phyloP scores from a whole-genome alignment of 257 asterid species.

The Asclepias syriaca region DNA sequence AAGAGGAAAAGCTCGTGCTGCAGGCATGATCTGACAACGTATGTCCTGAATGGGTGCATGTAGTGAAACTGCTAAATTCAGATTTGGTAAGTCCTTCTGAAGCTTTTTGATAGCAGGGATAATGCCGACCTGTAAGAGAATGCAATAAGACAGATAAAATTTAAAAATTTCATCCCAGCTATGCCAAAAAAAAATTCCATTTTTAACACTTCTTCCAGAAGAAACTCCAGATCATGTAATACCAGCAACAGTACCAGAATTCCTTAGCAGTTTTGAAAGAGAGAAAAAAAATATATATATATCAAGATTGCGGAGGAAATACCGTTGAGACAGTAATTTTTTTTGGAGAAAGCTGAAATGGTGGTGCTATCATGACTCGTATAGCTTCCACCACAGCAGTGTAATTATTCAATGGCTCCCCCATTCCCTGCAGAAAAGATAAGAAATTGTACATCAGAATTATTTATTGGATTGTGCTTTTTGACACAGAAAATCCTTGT shows the following conservation, averaged over 20 bases:
- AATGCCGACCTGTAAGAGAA: slow-evolving; percentile 69
- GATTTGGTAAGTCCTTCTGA: slow-evolving; percentile 68
- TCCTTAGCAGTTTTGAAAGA: not conserved
- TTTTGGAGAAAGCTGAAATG: slow-evolving; percentile 79
- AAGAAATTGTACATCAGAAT: slow-evolving; percentile 14
- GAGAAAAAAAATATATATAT: not conserved
- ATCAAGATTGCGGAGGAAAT: slow-evolving; percentile 10
- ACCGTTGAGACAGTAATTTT: slow-evolving; percentile 93
- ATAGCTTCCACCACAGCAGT: slow-evolving; percentile 79
- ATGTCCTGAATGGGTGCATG: slow-evolving; percentile 95
- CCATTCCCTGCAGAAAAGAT: slow-evolving; percentile 71
- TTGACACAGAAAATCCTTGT: not conserved
- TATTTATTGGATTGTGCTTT: not conserved
- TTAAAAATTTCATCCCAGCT: not conserved
- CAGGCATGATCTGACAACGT: slow-evolving; percentile 99
- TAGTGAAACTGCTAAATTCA: slow-evolving; percentile 88
- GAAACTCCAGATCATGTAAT: not conserved
- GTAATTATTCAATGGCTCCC: slow-evolving; percentile 86
- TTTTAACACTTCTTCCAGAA: not conserved
- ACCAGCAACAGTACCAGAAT: not conserved
- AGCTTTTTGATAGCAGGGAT: slow-evolving; percentile 81
- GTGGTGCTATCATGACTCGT: slow-evolving; percentile 71
- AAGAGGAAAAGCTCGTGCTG: slow-evolving; percentile 94
- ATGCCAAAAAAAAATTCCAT: not conserved
- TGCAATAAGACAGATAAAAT: not conserved